Evolutionary conservation across 1,284 basidiomycete species (phyloP).

Genomic region (Ceratobasidium sp.): DNA sequence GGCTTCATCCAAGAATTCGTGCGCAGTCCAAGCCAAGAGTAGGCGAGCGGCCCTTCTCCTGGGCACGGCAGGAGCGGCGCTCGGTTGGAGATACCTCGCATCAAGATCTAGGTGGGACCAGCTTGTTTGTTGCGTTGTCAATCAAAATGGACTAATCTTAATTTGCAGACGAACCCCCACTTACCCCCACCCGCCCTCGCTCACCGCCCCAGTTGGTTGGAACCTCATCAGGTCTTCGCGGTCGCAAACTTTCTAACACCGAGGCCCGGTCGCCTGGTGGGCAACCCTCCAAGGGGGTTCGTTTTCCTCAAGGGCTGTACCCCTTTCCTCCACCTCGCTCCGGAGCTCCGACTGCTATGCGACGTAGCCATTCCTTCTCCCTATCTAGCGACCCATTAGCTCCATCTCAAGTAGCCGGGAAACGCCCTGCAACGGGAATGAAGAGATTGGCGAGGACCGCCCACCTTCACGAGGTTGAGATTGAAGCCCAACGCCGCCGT

Average conservation of each 20-base stretch:
- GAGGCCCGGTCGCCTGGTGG: constrained; percentile 8
- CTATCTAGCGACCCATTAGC: constrained; percentile 30
- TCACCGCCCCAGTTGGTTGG: constrained; percentile 11
- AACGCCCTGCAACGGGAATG: constrained; percentile 14
- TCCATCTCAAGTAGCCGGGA: neutral
- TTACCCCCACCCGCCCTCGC: constrained; percentile 18
- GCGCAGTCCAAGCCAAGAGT: constrained; percentile 33
- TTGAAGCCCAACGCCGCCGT: constrained; percentile 18
- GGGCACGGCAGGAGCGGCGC: constrained; percentile 29
- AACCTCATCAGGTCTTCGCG: neutral
- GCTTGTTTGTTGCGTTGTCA: neutral
- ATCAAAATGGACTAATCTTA: neutral
- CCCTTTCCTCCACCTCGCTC: constrained; percentile 1
- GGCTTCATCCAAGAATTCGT: constrained; percentile 20
- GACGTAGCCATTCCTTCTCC: constrained; percentile 34
- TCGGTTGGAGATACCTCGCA: constrained; percentile 31
- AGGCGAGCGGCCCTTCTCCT: constrained; percentile 16
- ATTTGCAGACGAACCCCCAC: constrained; percentile 4
- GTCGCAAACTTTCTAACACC: neutral
- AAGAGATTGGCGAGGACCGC: constrained; percentile 44
- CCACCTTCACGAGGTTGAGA: constrained; percentile 43
- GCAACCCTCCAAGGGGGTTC: constrained; percentile 6
- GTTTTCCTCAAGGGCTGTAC: constrained; percentile 27
- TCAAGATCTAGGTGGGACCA: constrained; percentile 2
- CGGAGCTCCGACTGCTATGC: neutral